Percentiles rank a stretch among this genome's conserved stretches.
Conservation (phyloP, 2,329 filamentous ascomycete genomes). For the Trichophyton rubrum region DNA sequence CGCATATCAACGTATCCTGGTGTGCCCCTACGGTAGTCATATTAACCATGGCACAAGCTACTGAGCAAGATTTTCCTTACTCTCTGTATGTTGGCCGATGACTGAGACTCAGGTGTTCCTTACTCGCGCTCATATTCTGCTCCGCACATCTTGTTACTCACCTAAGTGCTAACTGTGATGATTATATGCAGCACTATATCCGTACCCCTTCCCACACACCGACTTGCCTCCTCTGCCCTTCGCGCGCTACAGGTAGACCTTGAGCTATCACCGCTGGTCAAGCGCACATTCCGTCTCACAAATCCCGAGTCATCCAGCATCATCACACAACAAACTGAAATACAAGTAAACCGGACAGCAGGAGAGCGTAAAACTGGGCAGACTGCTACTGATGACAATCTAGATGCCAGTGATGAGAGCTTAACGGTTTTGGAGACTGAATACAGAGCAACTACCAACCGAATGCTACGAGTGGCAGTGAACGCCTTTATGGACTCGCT, state of each 20-base stretch:
- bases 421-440: constrained; percentile 54
- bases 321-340: constrained; percentile 10
- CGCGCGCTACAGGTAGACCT: constrained; percentile 70
- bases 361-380: background rate
- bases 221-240: constrained; percentile 64
- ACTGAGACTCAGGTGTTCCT: constrained; percentile 1
- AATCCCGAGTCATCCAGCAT: constrained; percentile 14
- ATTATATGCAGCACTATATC: constrained; percentile 41
- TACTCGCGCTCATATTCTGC: background rate
- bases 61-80: constrained; percentile 47
- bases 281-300: constrained; percentile 51
- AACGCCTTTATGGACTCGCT: constrained; percentile 94
- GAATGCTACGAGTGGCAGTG: constrained; percentile 90
- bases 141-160: background rate
- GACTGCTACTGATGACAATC: constrained; percentile 13
- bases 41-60: background rate
- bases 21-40: background rate
- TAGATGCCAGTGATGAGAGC: constrained; percentile 18
- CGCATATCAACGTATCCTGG: background rate
- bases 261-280: constrained; percentile 76
- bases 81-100: constrained; percentile 41
- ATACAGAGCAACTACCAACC: constrained; percentile 82
- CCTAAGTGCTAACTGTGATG: constrained; percentile 3
- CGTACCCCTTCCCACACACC: constrained; percentile 67
- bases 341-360: constrained; percentile 6